Conservation (phyloP, 805 yeast species). For the Scheffersomyces lignosus region DNA sequence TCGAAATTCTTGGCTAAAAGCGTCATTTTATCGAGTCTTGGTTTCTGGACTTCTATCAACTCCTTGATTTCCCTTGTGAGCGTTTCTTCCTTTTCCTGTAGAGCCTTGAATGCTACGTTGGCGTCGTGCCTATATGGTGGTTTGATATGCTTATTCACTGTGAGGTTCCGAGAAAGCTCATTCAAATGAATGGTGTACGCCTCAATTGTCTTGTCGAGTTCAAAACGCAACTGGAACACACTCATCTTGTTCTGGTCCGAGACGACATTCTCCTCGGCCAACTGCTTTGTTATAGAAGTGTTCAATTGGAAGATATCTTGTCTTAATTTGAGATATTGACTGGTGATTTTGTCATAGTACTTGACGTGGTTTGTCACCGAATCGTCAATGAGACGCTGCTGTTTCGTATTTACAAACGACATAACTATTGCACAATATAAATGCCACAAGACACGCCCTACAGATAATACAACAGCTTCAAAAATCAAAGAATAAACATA, state of each 20-base stretch:
- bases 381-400: slow-evolving; percentile 34
- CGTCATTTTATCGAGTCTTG: slow-evolving; percentile 36
- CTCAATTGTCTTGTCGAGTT: slow-evolving; percentile 27
- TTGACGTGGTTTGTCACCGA: slow-evolving; percentile 27
- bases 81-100: slow-evolving; percentile 14
- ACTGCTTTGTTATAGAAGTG: slow-evolving; percentile 11
- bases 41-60: slow-evolving; percentile 31
- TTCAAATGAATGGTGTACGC: slow-evolving; percentile 26
- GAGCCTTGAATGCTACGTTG: slow-evolving; percentile 17
- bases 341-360: slow-evolving; percentile 32
- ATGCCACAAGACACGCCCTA: background rate
- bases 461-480: no score
- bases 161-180: slow-evolving; percentile 18
- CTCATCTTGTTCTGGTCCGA: slow-evolving; percentile 12
- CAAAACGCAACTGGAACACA: slow-evolving; percentile 23
- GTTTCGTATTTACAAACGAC: slow-evolving; percentile 31
- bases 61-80: slow-evolving; percentile 21
- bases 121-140: slow-evolving; percentile 20
- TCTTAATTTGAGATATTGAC: slow-evolving; percentile 33
- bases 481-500: no score
- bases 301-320: slow-evolving; percentile 27
- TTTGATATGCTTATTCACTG: slow-evolving; percentile 10
- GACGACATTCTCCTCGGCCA: slow-evolving; percentile 6
- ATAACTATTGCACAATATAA: slow-evolving; percentile 10
- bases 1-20: slow-evolving; percentile 22